Percentiles rank a stretch among this genome's conserved stretches.
phyloP scores from a whole-genome alignment of 305 asterid species.

The Fraxinus nigra region DNA sequence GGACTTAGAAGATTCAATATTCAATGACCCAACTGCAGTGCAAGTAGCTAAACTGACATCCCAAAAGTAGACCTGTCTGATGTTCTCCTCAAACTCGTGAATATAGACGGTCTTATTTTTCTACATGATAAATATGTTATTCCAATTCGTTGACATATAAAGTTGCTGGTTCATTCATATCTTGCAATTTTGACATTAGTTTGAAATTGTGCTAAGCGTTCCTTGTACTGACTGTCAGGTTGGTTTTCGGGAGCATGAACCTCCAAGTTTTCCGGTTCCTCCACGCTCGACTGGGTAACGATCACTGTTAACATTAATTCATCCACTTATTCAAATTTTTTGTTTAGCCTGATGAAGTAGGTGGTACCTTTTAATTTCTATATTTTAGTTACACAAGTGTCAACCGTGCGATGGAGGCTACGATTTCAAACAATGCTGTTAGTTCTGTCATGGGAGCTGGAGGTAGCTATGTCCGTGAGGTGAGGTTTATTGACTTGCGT shows the following conservation, averaged over 20 bases:
- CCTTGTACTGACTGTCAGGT: slow-evolving; percentile 41
- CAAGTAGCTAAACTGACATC: neutral
- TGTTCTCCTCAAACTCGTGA: neutral
- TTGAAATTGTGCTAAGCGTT: slow-evolving; percentile 21
- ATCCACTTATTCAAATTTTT: neutral
- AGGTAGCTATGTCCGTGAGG: slow-evolving; percentile 48
- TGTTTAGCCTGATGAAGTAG: neutral
- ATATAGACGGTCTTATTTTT: neutral
- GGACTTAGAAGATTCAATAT: neutral
- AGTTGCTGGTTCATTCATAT: neutral
- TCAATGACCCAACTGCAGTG: neutral
- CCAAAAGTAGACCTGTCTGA: neutral
- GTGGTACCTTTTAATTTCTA: slow-evolving; percentile 1
- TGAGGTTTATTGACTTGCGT: slow-evolving; percentile 29
- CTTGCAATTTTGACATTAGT: slow-evolving; percentile 8
- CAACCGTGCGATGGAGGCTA: slow-evolving; percentile 33
- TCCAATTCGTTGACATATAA: neutral
- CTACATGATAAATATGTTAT: neutral
- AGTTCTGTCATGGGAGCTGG: slow-evolving; percentile 43
- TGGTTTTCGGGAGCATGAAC: slow-evolving; percentile 49
- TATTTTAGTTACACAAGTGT: slow-evolving; percentile 39
- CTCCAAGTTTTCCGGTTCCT: slow-evolving; percentile 47
- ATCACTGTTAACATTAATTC: slow-evolving; percentile 8
- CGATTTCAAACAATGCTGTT: slow-evolving; percentile 25
- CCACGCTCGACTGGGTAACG: slow-evolving; percentile 53